These are phyloP conservation scores for Trichophaea hybrida DNA, from an alignment of 2,329 filamentous ascomycete genomes.

Conservation along the genomic window DNA sequence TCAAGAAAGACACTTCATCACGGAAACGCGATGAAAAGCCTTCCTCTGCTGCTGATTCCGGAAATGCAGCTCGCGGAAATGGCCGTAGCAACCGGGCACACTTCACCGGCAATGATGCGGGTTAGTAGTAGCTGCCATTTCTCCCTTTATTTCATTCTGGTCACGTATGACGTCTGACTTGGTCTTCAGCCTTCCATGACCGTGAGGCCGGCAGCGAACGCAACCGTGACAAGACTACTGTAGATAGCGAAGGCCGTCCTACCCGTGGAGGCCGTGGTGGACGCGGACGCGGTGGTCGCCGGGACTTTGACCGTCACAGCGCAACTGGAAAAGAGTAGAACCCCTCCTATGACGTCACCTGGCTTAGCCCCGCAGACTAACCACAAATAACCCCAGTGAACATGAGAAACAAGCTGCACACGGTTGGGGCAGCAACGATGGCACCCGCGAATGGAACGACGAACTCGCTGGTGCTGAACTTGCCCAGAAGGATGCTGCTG, in stretches of 20 bases:
- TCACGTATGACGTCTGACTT: constrained; percentile 8
- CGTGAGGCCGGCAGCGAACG: constrained; percentile 62
- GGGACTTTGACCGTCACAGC: constrained; percentile 40
- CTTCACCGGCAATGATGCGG: constrained; percentile 67
- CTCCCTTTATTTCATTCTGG: not conserved
- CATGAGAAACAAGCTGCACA: constrained; percentile 78
- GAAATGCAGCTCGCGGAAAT: constrained; percentile 26
- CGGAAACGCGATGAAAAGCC: constrained; percentile 73
- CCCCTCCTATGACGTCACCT: not conserved
- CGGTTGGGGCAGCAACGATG: constrained; percentile 75
- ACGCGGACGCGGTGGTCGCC: constrained; percentile 29
- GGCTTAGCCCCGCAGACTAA: not conserved
- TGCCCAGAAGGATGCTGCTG: constrained; percentile 70
- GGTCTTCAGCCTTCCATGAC: constrained; percentile 65
- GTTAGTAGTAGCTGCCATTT: constrained; percentile 42
- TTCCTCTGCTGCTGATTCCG: constrained; percentile 16
- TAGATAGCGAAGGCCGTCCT: constrained; percentile 44
- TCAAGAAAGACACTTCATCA: constrained; percentile 63
- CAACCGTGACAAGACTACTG: constrained; percentile 69
- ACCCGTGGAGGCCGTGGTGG: constrained; percentile 42
- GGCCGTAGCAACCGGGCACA: constrained; percentile 37
- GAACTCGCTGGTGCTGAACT: constrained; percentile 85
- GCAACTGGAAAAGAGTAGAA: constrained; percentile 26
- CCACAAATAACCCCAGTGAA: constrained; percentile 39
- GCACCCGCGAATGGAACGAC: constrained; percentile 72